Evolutionary conservation across 768 basidiomycete genomes (phyloP), one percentile per base, ranked within the genome.

Genomic region (Naganishia randhawae): DNA sequence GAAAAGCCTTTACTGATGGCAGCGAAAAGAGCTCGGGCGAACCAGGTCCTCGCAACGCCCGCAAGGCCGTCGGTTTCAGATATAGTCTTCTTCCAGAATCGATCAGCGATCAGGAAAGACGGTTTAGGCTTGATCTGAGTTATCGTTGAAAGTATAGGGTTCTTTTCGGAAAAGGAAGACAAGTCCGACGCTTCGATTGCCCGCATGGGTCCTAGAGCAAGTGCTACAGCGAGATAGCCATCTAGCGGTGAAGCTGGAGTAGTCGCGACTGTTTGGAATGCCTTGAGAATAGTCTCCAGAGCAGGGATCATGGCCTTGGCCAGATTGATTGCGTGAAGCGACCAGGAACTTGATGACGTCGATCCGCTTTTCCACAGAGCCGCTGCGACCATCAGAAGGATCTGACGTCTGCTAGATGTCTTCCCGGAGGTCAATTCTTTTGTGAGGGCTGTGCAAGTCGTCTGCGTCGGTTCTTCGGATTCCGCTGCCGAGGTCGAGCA

Each of bases 61-160:
- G 57, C 57, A 25, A 61, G 39, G 9, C 48, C 54, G 35, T 69
- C 69, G 9, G 65, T 55, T 8, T 69, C 69, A 8, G 50, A 25
- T 29, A 66, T 27, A 1, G 65, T 64, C 27, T 66, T 69, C 29
- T 68, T 63, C 69, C 70, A 70, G 22, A 65, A 63, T 53, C 70
- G 68, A 63, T 95, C 92, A 86, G 86, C 91, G 16, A 94, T 73
- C 45, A 97, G 78, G 81, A 96, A 96, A 1, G 89, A 88, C 0
- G 91, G 89, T 75, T 92, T 96, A 27, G 84, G 80, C 16, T 82
- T 81, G 0, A 86, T 78, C 5, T 78, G 57, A 22, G 78, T 71
- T 41, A 82, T 67, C 10, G 69, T 66, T 33, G 76, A 71, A 31
- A 81, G 51, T 19, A 72, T 72, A 0, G 77, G 52, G 51, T 79